Evolutionary conservation across 1,284 basidiomycete species (phyloP).

Genomic region (Ustilago lituana): DNA sequence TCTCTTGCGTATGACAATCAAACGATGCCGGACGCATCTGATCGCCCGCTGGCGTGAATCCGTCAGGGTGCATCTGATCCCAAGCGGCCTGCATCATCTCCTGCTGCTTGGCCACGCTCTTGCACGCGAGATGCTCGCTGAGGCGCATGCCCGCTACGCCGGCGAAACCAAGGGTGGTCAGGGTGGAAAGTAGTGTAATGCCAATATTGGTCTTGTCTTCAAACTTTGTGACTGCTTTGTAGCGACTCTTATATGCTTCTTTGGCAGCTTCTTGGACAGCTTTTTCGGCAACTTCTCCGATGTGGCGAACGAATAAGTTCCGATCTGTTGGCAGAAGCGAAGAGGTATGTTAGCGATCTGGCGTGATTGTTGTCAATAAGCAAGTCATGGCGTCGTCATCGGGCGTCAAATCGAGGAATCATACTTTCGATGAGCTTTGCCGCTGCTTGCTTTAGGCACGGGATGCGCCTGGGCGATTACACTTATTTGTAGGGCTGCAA

Average conservation of each 20-base stretch:
- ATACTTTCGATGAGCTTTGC: neutral
- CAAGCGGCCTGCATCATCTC: slow-evolving; percentile 19
- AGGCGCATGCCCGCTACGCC: neutral
- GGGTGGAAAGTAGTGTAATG: neutral
- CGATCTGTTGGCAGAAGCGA: slow-evolving; percentile 5
- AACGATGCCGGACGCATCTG: slow-evolving; percentile 32
- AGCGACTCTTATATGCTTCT: no score
- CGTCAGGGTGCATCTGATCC: slow-evolving; percentile 31
- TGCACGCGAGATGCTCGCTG: slow-evolving; percentile 19
- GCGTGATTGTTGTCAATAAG: neutral
- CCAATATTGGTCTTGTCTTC: slow-evolving; percentile 10
- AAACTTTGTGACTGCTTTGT: slow-evolving; percentile 4
- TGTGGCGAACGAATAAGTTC: neutral
- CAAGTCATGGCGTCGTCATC: no score
- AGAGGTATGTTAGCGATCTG: neutral
- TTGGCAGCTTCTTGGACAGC: no score
- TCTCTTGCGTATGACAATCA: slow-evolving; percentile 21
- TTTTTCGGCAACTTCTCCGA: no score
- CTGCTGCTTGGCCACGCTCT: slow-evolving; percentile 14
- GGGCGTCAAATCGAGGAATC: no score
- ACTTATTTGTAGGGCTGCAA: neutral
- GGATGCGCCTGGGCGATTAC: neutral
- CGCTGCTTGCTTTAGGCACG: neutral
- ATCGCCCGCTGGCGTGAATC: slow-evolving; percentile 25
- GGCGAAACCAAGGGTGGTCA: neutral